Conservation (phyloP, 805 yeast genomes). For the Clavispora fructus region DNA sequence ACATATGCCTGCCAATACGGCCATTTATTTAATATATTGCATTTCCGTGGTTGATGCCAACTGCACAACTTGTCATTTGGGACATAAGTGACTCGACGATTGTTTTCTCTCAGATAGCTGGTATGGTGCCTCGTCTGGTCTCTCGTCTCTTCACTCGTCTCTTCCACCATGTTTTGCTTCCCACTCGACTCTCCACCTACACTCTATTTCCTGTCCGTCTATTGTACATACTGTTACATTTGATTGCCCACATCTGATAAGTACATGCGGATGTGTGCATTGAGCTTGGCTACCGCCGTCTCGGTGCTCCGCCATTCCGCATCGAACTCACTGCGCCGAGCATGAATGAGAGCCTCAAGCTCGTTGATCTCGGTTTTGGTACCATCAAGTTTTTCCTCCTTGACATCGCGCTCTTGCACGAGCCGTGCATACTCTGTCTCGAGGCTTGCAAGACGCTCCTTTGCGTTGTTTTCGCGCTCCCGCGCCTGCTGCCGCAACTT, state of each 20-base stretch:
- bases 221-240: constrained; percentile 7
- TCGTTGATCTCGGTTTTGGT: constrained; percentile 44
- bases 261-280: constrained; percentile 51
- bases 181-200: neutral
- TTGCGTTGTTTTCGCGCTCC: constrained; percentile 39
- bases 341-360: constrained; percentile 37
- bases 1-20: neutral
- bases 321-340: constrained; percentile 40
- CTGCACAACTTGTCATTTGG: no score
- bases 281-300: constrained; percentile 49
- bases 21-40: no score
- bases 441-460: constrained; percentile 39
- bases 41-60: no score
- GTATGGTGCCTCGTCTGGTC: no score
- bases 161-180: no score
- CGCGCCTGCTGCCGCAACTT: constrained; percentile 40
- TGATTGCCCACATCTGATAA: constrained; percentile 45
- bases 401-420: constrained; percentile 42
- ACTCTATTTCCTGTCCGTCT: constrained; percentile 3
- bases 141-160: no score
- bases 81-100: no score
- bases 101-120: no score
- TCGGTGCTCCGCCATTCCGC: constrained; percentile 50
- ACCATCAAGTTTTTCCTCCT: constrained; percentile 45
- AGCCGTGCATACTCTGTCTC: constrained; percentile 44